phyloP scores from a whole-genome alignment of 2,329 filamentous ascomycete genomes.

The Fonsecaea pugnacius region DNA sequence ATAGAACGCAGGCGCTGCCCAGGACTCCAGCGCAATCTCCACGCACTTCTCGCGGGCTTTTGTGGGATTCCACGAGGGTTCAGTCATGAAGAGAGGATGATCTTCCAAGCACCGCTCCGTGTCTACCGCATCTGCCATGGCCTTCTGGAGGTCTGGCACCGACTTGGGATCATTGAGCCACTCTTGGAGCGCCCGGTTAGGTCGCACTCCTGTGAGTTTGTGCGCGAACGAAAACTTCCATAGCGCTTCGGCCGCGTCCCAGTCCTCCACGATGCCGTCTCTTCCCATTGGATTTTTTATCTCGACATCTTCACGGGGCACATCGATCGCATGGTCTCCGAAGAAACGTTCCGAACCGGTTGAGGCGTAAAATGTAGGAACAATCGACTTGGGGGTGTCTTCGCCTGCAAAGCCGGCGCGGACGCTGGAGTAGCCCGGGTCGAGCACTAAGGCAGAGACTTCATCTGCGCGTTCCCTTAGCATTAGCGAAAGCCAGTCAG shows the following conservation, averaged over 20 bases:
- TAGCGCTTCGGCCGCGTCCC: constrained; percentile 84
- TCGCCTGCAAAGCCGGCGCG: constrained; percentile 97
- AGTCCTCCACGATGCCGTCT: constrained; percentile 92
- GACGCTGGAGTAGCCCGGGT: constrained; percentile 87
- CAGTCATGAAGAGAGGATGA: constrained; percentile 89
- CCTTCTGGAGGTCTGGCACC: constrained; percentile 62
- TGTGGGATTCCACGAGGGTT: constrained; percentile 86
- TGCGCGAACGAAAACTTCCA: constrained; percentile 95
- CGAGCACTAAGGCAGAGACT: constrained; percentile 93
- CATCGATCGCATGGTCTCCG: constrained; percentile 86
- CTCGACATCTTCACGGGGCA: constrained; percentile 75
- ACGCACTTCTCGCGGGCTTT: constrained; percentile 93
- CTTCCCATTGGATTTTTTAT: constrained; percentile 89
- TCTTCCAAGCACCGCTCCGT: constrained; percentile 81
- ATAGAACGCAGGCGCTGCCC: constrained; percentile 95
- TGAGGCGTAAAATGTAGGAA: constrained; percentile 85
- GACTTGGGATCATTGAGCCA: constrained; percentile 68
- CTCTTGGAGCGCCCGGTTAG: constrained; percentile 72
- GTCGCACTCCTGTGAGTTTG: constrained; percentile 77
- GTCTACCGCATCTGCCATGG: constrained; percentile 64
- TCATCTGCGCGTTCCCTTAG: constrained; percentile 67
- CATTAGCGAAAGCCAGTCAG: constrained; percentile 6
- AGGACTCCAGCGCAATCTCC: constrained; percentile 95
- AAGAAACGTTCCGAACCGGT: constrained; percentile 67
- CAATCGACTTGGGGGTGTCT: constrained; percentile 91